These are phyloP conservation scores for Botrytis porri DNA, from an alignment of 2,329 filamentous ascomycete genomes.

Conservation along the genomic window DNA sequence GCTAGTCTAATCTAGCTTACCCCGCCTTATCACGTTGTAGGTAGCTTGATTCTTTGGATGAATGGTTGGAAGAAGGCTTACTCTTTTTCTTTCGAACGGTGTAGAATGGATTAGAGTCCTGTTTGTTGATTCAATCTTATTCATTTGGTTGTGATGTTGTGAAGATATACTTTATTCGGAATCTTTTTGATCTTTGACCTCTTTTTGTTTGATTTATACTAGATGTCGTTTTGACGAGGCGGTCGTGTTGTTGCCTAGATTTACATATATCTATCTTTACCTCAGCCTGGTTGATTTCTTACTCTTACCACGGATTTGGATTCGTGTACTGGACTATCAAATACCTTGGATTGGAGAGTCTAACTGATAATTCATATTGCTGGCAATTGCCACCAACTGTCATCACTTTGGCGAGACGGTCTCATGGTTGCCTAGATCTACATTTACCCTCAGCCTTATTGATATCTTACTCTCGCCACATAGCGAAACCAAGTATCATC, in stretches of 20 bases:
- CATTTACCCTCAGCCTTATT: neutral
- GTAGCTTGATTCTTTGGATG: neutral
- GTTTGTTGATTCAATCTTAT: neutral
- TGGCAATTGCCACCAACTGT: neutral
- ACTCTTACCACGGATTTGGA: neutral
- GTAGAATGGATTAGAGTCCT: neutral
- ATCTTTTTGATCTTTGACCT: neutral
- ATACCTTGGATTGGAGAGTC: neutral
- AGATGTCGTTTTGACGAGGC: neutral
- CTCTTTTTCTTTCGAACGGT: neutral
- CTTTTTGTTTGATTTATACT: neutral
- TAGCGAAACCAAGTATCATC: neutral
- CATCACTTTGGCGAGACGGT: neutral
- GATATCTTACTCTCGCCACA: neutral
- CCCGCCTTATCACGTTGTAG: neutral
- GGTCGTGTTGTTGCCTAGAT: neutral
- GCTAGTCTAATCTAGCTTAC: neutral
- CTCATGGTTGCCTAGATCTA: neutral
- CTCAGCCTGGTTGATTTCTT: neutral
- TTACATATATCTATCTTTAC: neutral
- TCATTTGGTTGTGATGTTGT: neutral
- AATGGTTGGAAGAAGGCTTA: neutral
- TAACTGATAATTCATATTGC: neutral
- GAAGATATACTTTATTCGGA: neutral
- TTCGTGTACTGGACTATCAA: neutral